Percentiles rank a stretch among this genome's conserved stretches.
These are phyloP conservation scores for Apophysomyces trapeziformis DNA, from an alignment of 371 early-diverging fungal genomes.

Conservation along the genomic window DNA sequence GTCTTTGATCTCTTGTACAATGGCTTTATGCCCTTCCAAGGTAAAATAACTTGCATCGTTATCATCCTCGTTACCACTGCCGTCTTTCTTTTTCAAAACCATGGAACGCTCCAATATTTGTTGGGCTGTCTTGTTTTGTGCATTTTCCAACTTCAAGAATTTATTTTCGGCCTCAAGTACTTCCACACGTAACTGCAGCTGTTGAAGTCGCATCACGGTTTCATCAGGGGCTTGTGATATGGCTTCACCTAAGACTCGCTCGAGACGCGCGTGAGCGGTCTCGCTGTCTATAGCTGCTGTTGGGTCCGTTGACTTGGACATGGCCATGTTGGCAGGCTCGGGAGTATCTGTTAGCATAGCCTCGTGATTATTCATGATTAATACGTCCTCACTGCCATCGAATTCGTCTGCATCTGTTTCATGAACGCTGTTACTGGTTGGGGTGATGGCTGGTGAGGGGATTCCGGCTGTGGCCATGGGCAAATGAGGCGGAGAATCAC, in stretches of 20 bases:
- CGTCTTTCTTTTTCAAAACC: constrained; percentile 31
- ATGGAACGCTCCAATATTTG: constrained; percentile 43
- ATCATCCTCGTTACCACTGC: constrained; percentile 16
- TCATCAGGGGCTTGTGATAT: constrained; percentile 47
- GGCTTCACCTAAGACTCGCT: constrained; percentile 43
- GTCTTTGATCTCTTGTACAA: constrained; percentile 43
- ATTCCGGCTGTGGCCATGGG: constrained; percentile 24
- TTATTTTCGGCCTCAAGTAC: constrained; percentile 60
- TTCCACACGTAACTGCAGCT: constrained; percentile 53
- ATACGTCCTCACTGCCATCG: constrained; percentile 22
- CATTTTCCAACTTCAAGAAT: constrained; percentile 50
- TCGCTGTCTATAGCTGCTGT: constrained; percentile 11
- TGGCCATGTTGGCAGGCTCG: constrained; percentile 33
- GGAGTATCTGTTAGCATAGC: constrained; percentile 42
- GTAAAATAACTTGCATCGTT: constrained; percentile 21
- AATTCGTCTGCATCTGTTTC: constrained; percentile 37
- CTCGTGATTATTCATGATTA: constrained; percentile 39
- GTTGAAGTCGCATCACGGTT: constrained; percentile 52
- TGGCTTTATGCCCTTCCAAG: constrained; percentile 43
- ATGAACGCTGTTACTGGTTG: constrained; percentile 32
- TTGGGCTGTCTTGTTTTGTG: constrained; percentile 45
- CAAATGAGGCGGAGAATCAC: constrained; percentile 16
- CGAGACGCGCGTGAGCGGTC: constrained; percentile 34
- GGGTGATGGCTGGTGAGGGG: constrained; percentile 49
- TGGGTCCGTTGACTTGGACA: constrained; percentile 38